Evolutionary conservation across 768 basidiomycete genomes (phyloP).

Genomic region (Lactarius hengduanensis): DNA sequence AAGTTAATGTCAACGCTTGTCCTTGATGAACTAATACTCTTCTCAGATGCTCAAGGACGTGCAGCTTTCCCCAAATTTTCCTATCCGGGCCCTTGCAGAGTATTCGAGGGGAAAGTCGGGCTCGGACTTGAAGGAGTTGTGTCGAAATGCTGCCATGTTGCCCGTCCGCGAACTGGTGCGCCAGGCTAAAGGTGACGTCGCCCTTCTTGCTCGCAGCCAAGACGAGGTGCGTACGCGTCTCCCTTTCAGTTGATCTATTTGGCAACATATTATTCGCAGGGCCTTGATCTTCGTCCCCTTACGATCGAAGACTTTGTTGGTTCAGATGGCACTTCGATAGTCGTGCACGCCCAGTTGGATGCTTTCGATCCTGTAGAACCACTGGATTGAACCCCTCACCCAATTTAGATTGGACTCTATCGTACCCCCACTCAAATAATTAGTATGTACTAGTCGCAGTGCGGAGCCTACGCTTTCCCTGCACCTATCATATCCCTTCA

Average conservation of each 20-base stretch:
- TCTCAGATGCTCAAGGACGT: constrained; percentile 83
- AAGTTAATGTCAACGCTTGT: constrained; percentile 25
- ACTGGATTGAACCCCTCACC: constrained; percentile 4
- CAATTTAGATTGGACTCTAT: constrained; percentile 3
- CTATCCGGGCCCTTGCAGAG: constrained; percentile 59
- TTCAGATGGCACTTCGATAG: constrained; percentile 35
- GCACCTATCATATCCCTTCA: neutral
- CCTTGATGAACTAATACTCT: neutral
- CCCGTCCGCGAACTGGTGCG: constrained; percentile 85
- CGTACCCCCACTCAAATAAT: constrained; percentile 5
- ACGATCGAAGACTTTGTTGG: constrained; percentile 66
- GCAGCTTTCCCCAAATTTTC: constrained; percentile 58
- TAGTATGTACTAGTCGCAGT: constrained; percentile 4
- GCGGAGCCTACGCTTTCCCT: neutral
- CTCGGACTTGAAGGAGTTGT: constrained; percentile 88
- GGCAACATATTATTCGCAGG: constrained; percentile 44
- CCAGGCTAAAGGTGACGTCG: constrained; percentile 45
- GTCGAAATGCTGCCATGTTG: constrained; percentile 91
- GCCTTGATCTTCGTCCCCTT: constrained; percentile 74
- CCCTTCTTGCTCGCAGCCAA: constrained; percentile 46
- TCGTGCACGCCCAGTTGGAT: neutral
- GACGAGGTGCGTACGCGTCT: constrained; percentile 41
- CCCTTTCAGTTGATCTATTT: neutral
- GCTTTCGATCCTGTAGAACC: neutral
- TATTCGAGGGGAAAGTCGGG: constrained; percentile 78